phyloP scores from a whole-genome alignment of 2,329 filamentous ascomycete genomes.

The Alternaria arborescens region DNA sequence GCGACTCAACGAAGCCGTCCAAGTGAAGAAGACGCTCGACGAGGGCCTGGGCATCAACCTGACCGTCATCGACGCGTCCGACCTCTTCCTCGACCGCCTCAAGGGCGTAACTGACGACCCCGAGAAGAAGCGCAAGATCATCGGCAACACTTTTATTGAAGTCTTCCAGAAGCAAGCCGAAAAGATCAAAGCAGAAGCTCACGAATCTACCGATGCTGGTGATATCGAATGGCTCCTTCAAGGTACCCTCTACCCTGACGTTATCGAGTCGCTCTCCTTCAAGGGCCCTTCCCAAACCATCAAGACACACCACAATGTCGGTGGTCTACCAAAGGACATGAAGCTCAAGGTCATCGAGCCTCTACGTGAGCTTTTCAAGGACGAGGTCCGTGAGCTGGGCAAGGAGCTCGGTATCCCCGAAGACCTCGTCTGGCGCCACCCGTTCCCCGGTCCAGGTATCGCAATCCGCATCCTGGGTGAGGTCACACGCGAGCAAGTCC shows the following conservation, averaged over 20 bases:
- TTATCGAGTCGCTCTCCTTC: conserved; percentile 76
- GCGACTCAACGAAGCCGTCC: conserved; percentile 82
- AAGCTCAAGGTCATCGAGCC: conserved; percentile 79
- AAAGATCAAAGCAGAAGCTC: conserved; percentile 75
- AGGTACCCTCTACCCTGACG: conserved; percentile 81
- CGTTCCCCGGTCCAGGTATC: conserved; percentile 79
- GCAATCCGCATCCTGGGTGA: conserved; percentile 85
- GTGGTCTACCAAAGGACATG: conserved; percentile 70
- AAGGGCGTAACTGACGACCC: conserved; percentile 77
- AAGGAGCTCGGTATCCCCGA: conserved; percentile 74
- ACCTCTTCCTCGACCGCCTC: conserved; percentile 79
- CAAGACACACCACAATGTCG: conserved; percentile 79
- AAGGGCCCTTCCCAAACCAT: conserved; percentile 76
- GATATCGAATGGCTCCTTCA: conserved; percentile 88
- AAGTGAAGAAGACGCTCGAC: conserved; percentile 81
- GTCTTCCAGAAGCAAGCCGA: conserved; percentile 83
- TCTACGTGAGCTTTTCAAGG: conserved; percentile 82
- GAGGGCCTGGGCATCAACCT: conserved; percentile 88
- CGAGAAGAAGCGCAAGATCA: conserved; percentile 90
- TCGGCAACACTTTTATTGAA: conserved; percentile 82
- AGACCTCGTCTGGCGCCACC: conserved; percentile 80
- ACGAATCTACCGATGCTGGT: conserved; percentile 71
- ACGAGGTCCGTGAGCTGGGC: conserved; percentile 77
- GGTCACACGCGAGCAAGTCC: conserved; percentile 79
- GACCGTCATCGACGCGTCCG: conserved; percentile 80